Base-by-base conservation (phyloP, 768 basidiomycete genomes). In the Cystobasidium onofrii region DNA sequence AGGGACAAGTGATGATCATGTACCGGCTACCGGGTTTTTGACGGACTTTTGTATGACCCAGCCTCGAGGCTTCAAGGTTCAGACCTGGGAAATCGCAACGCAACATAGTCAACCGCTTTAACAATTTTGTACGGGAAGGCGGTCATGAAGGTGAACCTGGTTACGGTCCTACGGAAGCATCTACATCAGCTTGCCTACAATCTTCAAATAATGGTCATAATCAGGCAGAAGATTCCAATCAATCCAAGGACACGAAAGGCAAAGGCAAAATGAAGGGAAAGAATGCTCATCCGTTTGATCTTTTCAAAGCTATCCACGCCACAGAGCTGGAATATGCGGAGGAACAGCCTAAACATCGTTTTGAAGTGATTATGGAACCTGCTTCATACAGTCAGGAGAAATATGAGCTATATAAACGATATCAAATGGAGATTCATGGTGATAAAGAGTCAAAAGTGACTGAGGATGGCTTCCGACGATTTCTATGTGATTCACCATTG, bases 361-460 rank as follows among this genome's bases (percentile, higher is more conserved):
- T 64, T 44, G 75, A 77, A 72, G 71, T 89, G 20, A 85, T 83
- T 1, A 81, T 96, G 7, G 91, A 92, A 78, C 88, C 87, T 3
- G 86, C 93, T 1, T 86, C 87, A 17, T 92, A 78, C n/a, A 89
- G 88, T 0, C 78, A 84, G 1, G 92, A 97, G 82, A 95, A 95
- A 79, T 95, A 86, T 79, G 83, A 82, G 6, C 84, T 98, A 20
- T 97, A 85, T 78, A 80, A 85, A 78, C 84, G 84, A 73, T 98
- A 98, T 80, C 95, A 79, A 80, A 80, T 80, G 34, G 83, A 87
- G 6, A 87, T 96, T 27, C 95, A 98, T 79, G 82, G 86, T 50
- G 92, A 96, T 44, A 77, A 80, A 55, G 76, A 83, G 81, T 0
- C 83, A 84, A 79, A 77, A 46, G 77, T 80, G n/a, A 76, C 75